Evolutionary conservation across 371 early-diverging fungal genomes (phyloP), one percentile per base, ranked within the genome.

Genomic region (Mucor mucedo): DNA sequence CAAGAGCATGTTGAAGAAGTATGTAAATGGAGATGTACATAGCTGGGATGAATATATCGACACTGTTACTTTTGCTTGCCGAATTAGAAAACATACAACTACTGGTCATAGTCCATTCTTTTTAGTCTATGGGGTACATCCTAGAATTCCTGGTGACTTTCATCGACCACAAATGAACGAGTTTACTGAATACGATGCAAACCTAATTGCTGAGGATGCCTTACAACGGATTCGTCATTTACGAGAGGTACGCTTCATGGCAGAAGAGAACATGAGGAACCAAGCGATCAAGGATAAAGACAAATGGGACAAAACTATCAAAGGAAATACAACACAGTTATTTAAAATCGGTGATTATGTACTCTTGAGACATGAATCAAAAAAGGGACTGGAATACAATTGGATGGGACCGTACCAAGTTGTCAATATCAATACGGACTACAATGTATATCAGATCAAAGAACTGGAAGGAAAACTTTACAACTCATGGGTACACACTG

Each of bases 51-150:
- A 48, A 2, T 48, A n/a, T 48, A 16, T 48, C 4, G 9, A 48
- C 27, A 27, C 55, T 67, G 70, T 30, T 68, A 70, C 21, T 52
- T 45, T 60, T 10, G 69, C 69, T 1, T 33, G 55, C 6, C 41
- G 64, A 2, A 57, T 60, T 7, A 48, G 62, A 4, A 45, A 49
- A 10, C 65, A 64, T 47, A 8, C 52, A 2, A 48, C 59, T 16
- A 58, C 64, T 47, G 58, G 62, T 16, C 48, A 9, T 33, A 35
- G 14, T 16, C 71, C 71, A 0, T 66, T 66, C 52, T 57, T 50
- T n/a, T 38, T 70, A 14, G 42, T 55, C 1, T 70, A 70, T 52
- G 65, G 70, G 16, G 7, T 42, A 16, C 66, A 71, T 42, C 71
- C 69, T 9, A 2, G 27, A 1, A 2, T 69, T 9, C 69, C 69